Conservation (phyloP, 805 yeast species). For the Schizosaccharomyces lindneri region DNA sequence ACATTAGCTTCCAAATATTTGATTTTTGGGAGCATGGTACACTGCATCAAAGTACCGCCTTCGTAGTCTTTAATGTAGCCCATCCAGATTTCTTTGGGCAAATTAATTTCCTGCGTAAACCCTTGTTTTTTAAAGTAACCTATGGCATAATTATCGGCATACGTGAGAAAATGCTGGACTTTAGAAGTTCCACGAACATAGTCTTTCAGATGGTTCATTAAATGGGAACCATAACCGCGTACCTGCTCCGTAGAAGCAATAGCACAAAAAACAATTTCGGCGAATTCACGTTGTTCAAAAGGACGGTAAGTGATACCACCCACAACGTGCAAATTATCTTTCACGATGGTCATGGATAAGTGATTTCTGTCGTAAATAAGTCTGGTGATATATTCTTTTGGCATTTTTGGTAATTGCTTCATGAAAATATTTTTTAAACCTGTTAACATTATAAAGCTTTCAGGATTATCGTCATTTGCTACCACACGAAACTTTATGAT, state of each 20-base stretch:
- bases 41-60: constrained; percentile 96
- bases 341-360: constrained; percentile 82
- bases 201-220: constrained; percentile 93
- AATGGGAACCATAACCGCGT: constrained; percentile 92
- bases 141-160: constrained; percentile 96
- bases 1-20: constrained; percentile 76
- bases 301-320: constrained; percentile 97
- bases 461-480: constrained; percentile 73
- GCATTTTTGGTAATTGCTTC: constrained; percentile 96
- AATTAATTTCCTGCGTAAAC: constrained; percentile 76
- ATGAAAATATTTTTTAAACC: constrained; percentile 92
- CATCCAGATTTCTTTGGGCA: constrained; percentile 79
- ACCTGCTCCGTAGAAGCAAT: constrained; percentile 94
- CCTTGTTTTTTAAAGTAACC: constrained; percentile 98
- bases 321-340: constrained; percentile 81
- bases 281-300: constrained; percentile 69
- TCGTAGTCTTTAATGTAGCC: constrained; percentile 97
- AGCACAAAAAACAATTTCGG: constrained; percentile 96
- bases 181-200: constrained; percentile 75
- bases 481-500: constrained; percentile 89
- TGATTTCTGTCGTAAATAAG: constrained; percentile 86
- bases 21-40: constrained; percentile 71
- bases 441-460: constrained; percentile 71
- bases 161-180: constrained; percentile 66
- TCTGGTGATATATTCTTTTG: constrained; percentile 83